phyloP scores from a whole-genome alignment of 129 eudicot genomes.

The Erigeron canadensis region DNA sequence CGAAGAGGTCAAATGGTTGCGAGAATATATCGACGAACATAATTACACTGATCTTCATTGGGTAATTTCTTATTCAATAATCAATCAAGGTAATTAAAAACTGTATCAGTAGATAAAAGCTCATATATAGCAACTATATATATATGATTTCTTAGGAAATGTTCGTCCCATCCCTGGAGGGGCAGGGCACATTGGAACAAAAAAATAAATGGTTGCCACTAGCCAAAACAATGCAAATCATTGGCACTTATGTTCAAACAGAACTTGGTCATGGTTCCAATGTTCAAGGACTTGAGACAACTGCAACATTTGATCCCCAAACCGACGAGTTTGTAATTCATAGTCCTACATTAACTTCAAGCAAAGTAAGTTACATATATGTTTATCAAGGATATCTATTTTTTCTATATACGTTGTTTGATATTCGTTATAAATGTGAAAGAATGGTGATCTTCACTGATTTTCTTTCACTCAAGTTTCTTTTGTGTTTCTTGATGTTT shows the following conservation, averaged over 20 bases:
- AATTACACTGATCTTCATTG: slow-evolving; percentile 93
- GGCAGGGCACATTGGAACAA: slow-evolving; percentile 90
- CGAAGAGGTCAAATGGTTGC: slow-evolving; percentile 71
- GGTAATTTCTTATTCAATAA: slow-evolving; percentile 63
- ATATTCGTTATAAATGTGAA: no score
- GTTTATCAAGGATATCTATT: not conserved
- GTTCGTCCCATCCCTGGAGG: slow-evolving; percentile 87
- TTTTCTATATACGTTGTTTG: not conserved
- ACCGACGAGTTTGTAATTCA: slow-evolving; percentile 83
- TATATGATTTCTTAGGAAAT: slow-evolving; percentile 51
- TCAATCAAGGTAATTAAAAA: no score
- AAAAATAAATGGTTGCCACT: slow-evolving; percentile 86
- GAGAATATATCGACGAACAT: slow-evolving; percentile 85
- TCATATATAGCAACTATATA: no score
- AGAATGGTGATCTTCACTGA: not conserved
- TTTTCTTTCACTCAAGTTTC: not conserved
- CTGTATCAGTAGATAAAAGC: no score
- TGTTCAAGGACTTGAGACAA: slow-evolving; percentile 98
- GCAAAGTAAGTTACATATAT: slow-evolving; percentile 64
- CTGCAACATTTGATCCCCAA: slow-evolving; percentile 88
- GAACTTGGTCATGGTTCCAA: slow-evolving; percentile 99
- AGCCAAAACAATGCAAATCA: slow-evolving; percentile 89
- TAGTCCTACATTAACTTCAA: slow-evolving; percentile 93
- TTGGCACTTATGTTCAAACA: slow-evolving; percentile 96
- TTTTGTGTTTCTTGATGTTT: slow-evolving; percentile 17